Evolutionary conservation across 352 stramenopile genomes (phyloP), one percentile per base, ranked within the genome.

Genomic region (Pythium folliculosum): DNA sequence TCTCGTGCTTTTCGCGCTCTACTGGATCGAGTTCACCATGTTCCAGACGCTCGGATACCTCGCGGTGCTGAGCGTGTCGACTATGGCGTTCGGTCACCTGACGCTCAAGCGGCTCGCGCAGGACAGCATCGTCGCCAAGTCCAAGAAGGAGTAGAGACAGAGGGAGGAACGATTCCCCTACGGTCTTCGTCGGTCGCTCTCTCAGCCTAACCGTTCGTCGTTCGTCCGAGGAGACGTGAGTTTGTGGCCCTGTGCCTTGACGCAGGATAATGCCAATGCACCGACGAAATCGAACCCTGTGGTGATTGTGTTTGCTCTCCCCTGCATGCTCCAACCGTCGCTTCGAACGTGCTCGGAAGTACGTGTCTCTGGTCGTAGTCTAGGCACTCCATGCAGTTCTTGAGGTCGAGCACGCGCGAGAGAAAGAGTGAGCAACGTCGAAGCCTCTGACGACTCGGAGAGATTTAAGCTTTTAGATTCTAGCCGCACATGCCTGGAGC

Each of bases 11-110:
- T 97, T 95, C 61, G 87, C 70, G 22, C 70, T 82, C 50, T 96
- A 96, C 82, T 97, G 90, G 90, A 77, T 95, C 51, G 77, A 92
- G 73, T 78, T 97, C 67, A 96, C 87, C 60, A 96, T 97, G 88
- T 94, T 89, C 81, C 77, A 78, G 59, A 93, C 84, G 54, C 69
- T 95, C 54, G 78, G 80, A 30, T 94, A 92, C 72, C 70, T 95
- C 44, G 79, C 71, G 17, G 77, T 90, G 38, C 62, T 95, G 61
- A 77, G 81, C 50, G 72, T 68, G 17, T 77, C 81, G 35, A 84
- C 78, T 65, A 59, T 95, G 23, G 78, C 67, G 69, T 90, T 82
- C 44, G 85, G 87, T 40, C 87, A 93, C 70, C 71, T 90, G 38
- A 91, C 87, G 70, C 78, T 95, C 62, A 91, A 92, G 75, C 77